Percentiles rank a stretch among this genome's conserved stretches.
Conservation (phyloP, 2,329 filamentous ascomycete species). For the Anthostomella pinea region DNA sequence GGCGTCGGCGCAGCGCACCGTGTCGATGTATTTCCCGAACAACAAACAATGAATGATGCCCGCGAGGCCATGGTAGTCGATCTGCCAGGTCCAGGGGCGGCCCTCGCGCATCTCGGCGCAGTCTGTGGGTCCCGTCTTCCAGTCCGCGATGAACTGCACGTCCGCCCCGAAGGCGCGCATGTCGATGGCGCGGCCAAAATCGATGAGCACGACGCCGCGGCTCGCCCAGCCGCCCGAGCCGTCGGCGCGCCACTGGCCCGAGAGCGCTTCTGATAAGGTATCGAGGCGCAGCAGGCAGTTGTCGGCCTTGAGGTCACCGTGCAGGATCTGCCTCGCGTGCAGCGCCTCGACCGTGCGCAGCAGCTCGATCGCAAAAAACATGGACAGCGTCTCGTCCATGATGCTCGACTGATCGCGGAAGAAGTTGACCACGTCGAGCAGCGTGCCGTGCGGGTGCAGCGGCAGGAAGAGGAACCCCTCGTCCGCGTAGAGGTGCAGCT, state of each 20-base stretch:
- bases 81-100: slow-evolving; percentile 94
- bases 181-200: slow-evolving; percentile 93
- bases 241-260: slow-evolving; percentile 65
- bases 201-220: slow-evolving; percentile 83
- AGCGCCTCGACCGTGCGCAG: slow-evolving; percentile 86
- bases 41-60: slow-evolving; percentile 84
- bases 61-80: slow-evolving; percentile 92
- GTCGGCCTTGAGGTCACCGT: slow-evolving; percentile 93
- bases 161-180: slow-evolving; percentile 77
- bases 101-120: slow-evolving; percentile 95
- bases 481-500: slow-evolving; percentile 87
- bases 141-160: slow-evolving; percentile 91
- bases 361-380: slow-evolving; percentile 94
- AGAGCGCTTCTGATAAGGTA: slow-evolving; percentile 44
- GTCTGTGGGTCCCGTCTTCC: slow-evolving; percentile 83
- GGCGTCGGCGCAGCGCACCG: too few species aligned
- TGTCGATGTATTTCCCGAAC: slow-evolving; percentile 94
- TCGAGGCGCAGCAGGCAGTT: slow-evolving; percentile 90
- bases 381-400: slow-evolving; percentile 87
- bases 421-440: slow-evolving; percentile 91
- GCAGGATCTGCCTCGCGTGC: slow-evolving; percentile 74
- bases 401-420: slow-evolving; percentile 70
- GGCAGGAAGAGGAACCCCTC: slow-evolving; percentile 89
- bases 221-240: slow-evolving; percentile 75
- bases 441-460: slow-evolving; percentile 82